Conservation (phyloP, 805 yeast genomes). For the Candida maesae region DNA sequence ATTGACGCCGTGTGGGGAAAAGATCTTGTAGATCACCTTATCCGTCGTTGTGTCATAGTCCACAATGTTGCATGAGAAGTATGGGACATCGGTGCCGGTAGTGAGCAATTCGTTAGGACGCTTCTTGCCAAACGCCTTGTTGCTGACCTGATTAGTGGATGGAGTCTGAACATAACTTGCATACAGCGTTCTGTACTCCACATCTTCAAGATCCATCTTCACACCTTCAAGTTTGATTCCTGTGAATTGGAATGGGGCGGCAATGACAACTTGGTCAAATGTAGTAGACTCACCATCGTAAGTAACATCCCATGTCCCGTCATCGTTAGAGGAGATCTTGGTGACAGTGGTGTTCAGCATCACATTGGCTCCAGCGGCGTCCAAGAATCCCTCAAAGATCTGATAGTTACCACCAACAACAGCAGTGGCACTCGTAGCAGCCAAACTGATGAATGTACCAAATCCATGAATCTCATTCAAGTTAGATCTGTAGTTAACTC, state of each 20-base stretch:
- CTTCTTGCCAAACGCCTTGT: slow-evolving; percentile 17
- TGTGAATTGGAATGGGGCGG: slow-evolving; percentile 37
- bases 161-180: slow-evolving; percentile 35
- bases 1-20: slow-evolving; percentile 29
- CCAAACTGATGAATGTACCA: slow-evolving; percentile 37
- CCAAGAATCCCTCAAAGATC: slow-evolving; percentile 39
- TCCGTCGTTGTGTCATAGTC: slow-evolving; percentile 26
- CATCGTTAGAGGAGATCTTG: slow-evolving; percentile 12
- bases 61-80: slow-evolving; percentile 33
- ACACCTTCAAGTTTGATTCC: slow-evolving; percentile 21
- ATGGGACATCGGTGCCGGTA: slow-evolving; percentile 25
- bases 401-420: slow-evolving; percentile 44
- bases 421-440: slow-evolving; percentile 33
- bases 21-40: slow-evolving; percentile 41
- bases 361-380: slow-evolving; percentile 31
- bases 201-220: slow-evolving; percentile 16
- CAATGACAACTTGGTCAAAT: slow-evolving; percentile 43
- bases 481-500: slow-evolving; percentile 43
- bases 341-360: slow-evolving; percentile 30
- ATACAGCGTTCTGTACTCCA: slow-evolving; percentile 36
- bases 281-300: slow-evolving; percentile 11
- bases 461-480: slow-evolving; percentile 40
- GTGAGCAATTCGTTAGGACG: slow-evolving; percentile 28
- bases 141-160: slow-evolving; percentile 20
- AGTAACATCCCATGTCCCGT: slow-evolving; percentile 12